These are phyloP conservation scores for Colletotrichum theobromicola DNA, from an alignment of 2,329 filamentous ascomycete genomes.

Conservation along the genomic window DNA sequence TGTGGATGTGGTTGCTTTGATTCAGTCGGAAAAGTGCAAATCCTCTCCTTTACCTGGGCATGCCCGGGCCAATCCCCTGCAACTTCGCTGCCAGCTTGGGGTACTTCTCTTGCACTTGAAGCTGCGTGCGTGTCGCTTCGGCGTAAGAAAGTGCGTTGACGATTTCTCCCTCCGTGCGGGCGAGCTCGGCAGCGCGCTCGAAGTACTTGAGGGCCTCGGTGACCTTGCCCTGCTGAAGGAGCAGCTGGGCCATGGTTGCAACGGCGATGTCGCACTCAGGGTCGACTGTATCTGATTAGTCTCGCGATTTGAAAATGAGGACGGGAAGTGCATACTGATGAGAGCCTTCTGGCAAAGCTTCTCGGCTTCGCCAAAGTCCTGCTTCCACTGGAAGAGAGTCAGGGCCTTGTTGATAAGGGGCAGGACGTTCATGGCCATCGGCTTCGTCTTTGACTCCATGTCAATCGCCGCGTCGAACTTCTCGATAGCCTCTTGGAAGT, in stretches of 20 bases:
- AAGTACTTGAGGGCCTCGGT: slow-evolving; percentile 96
- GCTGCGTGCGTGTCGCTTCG: slow-evolving; percentile 93
- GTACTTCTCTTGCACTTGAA: slow-evolving; percentile 89
- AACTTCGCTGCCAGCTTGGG: slow-evolving; percentile 79
- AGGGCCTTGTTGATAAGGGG: slow-evolving; percentile 98
- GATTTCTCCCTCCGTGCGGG: slow-evolving; percentile 92
- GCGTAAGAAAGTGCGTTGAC: slow-evolving; percentile 96
- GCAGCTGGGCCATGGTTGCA: slow-evolving; percentile 96
- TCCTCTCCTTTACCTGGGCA: slow-evolving; percentile 18
- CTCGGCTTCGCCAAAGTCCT: slow-evolving; percentile 93
- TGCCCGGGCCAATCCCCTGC: slow-evolving; percentile 52
- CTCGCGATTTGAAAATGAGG: background rate
- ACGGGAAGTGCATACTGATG: slow-evolving; percentile 72
- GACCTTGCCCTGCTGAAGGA: slow-evolving; percentile 97
- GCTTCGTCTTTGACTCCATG: slow-evolving; percentile 95
- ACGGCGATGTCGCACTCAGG: slow-evolving; percentile 99
- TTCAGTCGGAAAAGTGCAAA: background rate
- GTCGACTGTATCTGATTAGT: slow-evolving; percentile 71
- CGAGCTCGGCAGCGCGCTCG: slow-evolving; percentile 92
- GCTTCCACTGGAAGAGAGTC: slow-evolving; percentile 97
- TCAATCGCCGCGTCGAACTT: slow-evolving; percentile 99
- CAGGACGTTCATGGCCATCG: slow-evolving; percentile 95
- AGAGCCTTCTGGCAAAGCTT: slow-evolving; percentile 96
- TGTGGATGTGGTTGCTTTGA: background rate
- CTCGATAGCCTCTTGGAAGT: slow-evolving; percentile 93